phyloP scores from a whole-genome alignment of 2,329 filamentous ascomycete species.

The Beauveria bassiana region DNA sequence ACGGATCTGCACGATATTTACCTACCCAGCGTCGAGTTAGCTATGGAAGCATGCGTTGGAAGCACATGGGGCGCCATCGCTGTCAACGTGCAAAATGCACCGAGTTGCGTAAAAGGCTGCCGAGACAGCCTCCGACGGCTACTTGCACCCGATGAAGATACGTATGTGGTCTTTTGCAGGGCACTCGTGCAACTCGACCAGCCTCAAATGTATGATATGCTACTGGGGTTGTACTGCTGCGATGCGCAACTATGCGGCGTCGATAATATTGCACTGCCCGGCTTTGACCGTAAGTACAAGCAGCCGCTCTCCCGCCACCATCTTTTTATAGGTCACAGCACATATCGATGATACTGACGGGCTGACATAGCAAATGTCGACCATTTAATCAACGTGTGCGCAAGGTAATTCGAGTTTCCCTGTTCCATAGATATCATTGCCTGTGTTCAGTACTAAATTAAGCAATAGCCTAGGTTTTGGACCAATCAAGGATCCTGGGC shows the following conservation, averaged over 20 bases:
- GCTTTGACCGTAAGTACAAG: slow-evolving; percentile 35
- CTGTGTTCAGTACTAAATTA: slow-evolving; percentile 4
- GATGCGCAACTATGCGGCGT: slow-evolving; percentile 44
- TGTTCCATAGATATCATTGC: neutral
- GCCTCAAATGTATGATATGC: slow-evolving; percentile 20
- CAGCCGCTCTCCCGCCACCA: too few relatives aligned
- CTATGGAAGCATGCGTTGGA: slow-evolving; percentile 9
- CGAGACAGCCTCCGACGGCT: slow-evolving; percentile 9
- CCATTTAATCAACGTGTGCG: slow-evolving; percentile 42
- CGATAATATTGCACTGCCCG: slow-evolving; percentile 21
- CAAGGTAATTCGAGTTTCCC: slow-evolving; percentile 32
- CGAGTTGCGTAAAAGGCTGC: slow-evolving; percentile 9
- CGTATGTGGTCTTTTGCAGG: slow-evolving; percentile 26
- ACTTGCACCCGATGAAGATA: slow-evolving; percentile 16
- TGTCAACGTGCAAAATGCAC: slow-evolving; percentile 4
- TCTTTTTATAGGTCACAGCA: neutral
- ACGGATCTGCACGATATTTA: neutral
- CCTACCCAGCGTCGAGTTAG: neutral
- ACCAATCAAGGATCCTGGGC: slow-evolving; percentile 27
- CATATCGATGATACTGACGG: neutral
- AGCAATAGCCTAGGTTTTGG: slow-evolving; percentile 22
- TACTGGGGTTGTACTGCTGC: slow-evolving; percentile 45
- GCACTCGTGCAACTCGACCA: slow-evolving; percentile 20
- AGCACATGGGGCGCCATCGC: slow-evolving; percentile 11
- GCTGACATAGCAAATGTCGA: slow-evolving; percentile 39